Evolutionary conservation across 78 protist genomes (phyloP).

Genomic region (Abeoforma whisleri): DNA sequence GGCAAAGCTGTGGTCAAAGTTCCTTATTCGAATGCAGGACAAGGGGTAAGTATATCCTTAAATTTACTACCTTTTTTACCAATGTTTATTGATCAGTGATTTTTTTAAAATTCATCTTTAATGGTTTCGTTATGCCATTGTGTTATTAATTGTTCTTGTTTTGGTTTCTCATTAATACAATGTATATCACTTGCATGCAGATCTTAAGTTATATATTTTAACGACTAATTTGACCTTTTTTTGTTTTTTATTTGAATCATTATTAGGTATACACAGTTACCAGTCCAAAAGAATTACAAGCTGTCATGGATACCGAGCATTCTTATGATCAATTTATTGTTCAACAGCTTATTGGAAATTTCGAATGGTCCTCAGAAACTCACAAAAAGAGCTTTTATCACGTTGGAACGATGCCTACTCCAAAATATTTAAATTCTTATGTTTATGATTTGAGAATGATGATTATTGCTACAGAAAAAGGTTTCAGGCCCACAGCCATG

Average conservation of each 20-base stretch:
- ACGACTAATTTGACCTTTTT: too few species aligned
- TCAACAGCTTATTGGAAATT: slow-evolving; percentile 54
- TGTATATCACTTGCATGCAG: too few species aligned
- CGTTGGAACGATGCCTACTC: slow-evolving; percentile 55
- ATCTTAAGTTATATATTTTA: too few species aligned
- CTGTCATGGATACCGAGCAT: slow-evolving; percentile 37
- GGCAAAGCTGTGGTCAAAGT: slow-evolving; percentile 56
- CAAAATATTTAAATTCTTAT: slow-evolving; percentile 1
- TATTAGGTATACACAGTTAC: too few species aligned
- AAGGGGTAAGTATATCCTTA: too few species aligned
- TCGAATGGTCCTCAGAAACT: slow-evolving; percentile 41
- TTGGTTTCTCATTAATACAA: too few species aligned
- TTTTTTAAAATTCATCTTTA: too few species aligned
- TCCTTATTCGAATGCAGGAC: slow-evolving; percentile 51
- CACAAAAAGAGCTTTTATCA: slow-evolving; percentile 42
- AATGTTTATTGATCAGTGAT: too few species aligned
- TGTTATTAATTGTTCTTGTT: too few species aligned
- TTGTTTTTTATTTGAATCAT: too few species aligned
- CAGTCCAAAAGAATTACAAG: slow-evolving; percentile 50
- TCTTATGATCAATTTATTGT: slow-evolving; percentile 57
- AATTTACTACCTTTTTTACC: too few species aligned
- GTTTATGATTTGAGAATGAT: slow-evolving; percentile 56
- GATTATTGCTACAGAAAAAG: slow-evolving; percentile 30
- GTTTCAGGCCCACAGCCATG: slow-evolving; percentile 48
- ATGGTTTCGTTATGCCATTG: too few species aligned